These are phyloP conservation scores for Paecilomyces sp. DNA, from an alignment of 2,329 filamentous ascomycete species.

Conservation along the genomic window DNA sequence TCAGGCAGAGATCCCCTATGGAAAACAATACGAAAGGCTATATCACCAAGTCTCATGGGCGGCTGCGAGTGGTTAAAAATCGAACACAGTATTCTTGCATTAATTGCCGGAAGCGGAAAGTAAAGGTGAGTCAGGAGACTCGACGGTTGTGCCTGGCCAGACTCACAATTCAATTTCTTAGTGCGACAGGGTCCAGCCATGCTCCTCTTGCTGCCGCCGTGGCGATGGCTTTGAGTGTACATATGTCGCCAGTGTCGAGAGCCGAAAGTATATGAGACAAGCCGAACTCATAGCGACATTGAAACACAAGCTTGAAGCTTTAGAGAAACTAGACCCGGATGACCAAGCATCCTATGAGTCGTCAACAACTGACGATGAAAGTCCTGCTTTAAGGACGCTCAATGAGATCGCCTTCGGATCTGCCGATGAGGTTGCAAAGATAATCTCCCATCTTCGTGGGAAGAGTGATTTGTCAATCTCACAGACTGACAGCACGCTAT, in stretches of 20 bases:
- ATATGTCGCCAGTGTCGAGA: background rate
- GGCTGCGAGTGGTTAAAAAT: background rate
- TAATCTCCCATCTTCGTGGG: background rate
- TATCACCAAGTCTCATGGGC: background rate
- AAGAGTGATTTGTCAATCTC: background rate
- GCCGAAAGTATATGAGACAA: conserved; percentile 1
- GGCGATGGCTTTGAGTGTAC: background rate
- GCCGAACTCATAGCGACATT: background rate
- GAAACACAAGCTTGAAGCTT: background rate
- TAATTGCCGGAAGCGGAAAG: background rate
- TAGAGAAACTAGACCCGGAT: background rate
- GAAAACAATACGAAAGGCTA: background rate
- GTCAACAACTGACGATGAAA: background rate
- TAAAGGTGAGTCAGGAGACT: background rate
- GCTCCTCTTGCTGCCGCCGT: background rate
- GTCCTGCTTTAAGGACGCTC: background rate
- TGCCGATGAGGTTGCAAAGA: background rate
- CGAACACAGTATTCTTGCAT: background rate
- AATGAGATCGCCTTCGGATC: background rate
- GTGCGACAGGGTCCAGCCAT: conserved; percentile 1
- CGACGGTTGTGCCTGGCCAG: background rate
- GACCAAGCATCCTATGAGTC: background rate
- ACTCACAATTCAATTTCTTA: background rate
- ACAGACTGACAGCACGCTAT: background rate
- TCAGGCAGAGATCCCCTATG: background rate